Evolutionary conservation across 2,329 filamentous ascomycete species (phyloP).

Genomic region (Colletotrichum sansevieriae): DNA sequence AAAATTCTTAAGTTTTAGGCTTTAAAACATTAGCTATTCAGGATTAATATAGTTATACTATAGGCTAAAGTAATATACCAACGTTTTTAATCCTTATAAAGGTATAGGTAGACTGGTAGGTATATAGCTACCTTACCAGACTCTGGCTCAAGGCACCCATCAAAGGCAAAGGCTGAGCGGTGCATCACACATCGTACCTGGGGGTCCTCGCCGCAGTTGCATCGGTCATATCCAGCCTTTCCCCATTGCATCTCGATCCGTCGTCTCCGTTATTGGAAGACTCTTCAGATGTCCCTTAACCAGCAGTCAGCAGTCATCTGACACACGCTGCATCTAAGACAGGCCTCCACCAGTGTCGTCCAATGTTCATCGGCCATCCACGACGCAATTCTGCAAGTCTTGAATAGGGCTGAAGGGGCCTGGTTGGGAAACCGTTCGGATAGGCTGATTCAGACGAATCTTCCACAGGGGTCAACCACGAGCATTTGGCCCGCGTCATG

Average conservation of each 20-base stretch:
- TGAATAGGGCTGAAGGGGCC: constrained; percentile 32
- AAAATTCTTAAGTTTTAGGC: too few species aligned
- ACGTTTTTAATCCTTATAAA: too few species aligned
- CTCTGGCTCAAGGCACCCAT: constrained; percentile 12
- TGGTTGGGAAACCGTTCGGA: not conserved
- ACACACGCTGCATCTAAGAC: not conserved
- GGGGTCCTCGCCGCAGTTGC: not conserved
- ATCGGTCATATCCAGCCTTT: constrained; percentile 14
- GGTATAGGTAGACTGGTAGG: too few species aligned
- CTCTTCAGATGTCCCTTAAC: not conserved
- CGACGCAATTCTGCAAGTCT: not conserved
- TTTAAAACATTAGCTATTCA: too few species aligned
- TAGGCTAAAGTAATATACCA: too few species aligned
- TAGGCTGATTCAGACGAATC: constrained; percentile 20
- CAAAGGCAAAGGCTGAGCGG: constrained; percentile 11
- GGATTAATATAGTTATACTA: too few species aligned
- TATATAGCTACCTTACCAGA: too few species aligned
- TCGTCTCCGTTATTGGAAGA: constrained; percentile 18
- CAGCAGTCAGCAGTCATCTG: constrained; percentile 30
- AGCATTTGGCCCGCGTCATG: constrained; percentile 17
- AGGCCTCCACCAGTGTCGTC: not conserved
- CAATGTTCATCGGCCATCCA: constrained; percentile 7
- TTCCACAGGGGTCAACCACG: constrained; percentile 30
- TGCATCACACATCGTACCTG: constrained; percentile 7
- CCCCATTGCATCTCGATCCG: not conserved